Percentiles rank a stretch among this genome's conserved stretches.
phyloP scores from a whole-genome alignment of 805 yeast species.

The Lipomyces yamadae region DNA sequence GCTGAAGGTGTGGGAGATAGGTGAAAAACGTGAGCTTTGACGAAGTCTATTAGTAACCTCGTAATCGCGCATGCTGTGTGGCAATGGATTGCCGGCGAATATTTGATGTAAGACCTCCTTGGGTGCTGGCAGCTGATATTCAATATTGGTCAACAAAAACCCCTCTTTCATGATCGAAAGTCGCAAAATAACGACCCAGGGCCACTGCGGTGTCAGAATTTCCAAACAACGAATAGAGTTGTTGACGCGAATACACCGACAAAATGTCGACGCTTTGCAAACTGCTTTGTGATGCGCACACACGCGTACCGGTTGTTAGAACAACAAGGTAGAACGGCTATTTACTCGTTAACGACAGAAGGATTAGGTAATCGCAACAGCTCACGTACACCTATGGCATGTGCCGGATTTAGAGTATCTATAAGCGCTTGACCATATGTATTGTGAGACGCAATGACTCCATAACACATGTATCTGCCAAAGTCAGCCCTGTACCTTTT shows the following conservation, averaged over 20 bases:
- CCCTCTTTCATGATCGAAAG: constrained; percentile 4
- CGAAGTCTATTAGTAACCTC: too few relatives aligned
- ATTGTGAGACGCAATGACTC: constrained; percentile 12
- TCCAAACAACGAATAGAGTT: neutral
- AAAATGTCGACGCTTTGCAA: neutral
- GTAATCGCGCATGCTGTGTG: too few relatives aligned
- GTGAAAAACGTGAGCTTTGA: too few relatives aligned
- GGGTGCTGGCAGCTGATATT: neutral
- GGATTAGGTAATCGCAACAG: neutral
- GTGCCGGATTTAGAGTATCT: constrained; percentile 3
- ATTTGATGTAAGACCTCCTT: neutral
- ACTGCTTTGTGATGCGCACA: constrained; percentile 17
- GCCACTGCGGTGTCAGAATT: constrained; percentile 6
- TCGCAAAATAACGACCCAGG: constrained; percentile 18
- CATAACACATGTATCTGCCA: constrained; percentile 8
- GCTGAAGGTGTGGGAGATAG: too few relatives aligned
- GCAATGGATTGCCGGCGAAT: too few relatives aligned
- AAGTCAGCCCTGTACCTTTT: neutral
- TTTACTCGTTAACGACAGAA: neutral
- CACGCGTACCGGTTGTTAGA: constrained; percentile 12
- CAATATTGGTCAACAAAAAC: constrained; percentile 4
- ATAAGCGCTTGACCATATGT: constrained; percentile 2
- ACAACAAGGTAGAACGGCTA: constrained; percentile 12
- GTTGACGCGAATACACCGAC: neutral
- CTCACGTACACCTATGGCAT: constrained; percentile 5